A percentile compares a stretch with the other conserved stretches of the same genome.
phyloP scores from a whole-genome alignment of 106 monocot species.

The Dioscorea alata region DNA sequence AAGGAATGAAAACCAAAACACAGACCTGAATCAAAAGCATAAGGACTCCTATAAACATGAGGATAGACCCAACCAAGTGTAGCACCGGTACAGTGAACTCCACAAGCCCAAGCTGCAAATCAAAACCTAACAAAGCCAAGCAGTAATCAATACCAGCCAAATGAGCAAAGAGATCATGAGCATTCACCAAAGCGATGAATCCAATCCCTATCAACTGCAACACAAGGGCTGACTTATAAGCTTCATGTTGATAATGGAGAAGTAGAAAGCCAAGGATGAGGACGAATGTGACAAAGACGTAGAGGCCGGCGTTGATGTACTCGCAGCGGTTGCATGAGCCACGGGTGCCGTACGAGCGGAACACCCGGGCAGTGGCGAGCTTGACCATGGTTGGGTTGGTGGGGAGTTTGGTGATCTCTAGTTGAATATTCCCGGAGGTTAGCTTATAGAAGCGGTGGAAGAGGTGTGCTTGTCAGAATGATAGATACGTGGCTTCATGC shows the following conservation, averaged over 20 bases:
- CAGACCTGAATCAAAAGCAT: conserved; percentile 61
- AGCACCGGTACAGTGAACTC: conserved; percentile 66
- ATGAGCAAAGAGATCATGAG: conserved; percentile 75
- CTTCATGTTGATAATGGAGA: conserved; percentile 19
- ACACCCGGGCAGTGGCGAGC: conserved; percentile 69
- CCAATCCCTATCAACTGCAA: conserved; percentile 39
- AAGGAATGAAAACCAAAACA: neutral
- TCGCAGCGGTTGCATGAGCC: conserved; percentile 56
- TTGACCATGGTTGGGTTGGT: conserved; percentile 54
- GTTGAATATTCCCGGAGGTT: neutral
- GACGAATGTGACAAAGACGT: conserved; percentile 39
- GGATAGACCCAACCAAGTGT: conserved; percentile 31
- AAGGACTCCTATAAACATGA: conserved; percentile 38
- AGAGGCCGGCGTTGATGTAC: conserved; percentile 77
- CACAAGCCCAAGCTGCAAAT: conserved; percentile 62
- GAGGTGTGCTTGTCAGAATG: neutral
- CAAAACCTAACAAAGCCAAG: conserved; percentile 35
- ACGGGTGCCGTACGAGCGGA: conserved; percentile 52
- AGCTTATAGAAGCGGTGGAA: neutral
- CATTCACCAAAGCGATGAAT: conserved; percentile 39
- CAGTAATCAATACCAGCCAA: conserved; percentile 60
- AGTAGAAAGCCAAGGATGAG: conserved; percentile 41
- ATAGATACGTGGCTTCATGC: conserved; percentile 5
- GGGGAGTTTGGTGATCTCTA: too few species aligned
- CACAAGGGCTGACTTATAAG: conserved; percentile 42